Evolutionary conservation across 1,284 basidiomycete genomes (phyloP).

Genomic region (Pascua guehoae): DNA sequence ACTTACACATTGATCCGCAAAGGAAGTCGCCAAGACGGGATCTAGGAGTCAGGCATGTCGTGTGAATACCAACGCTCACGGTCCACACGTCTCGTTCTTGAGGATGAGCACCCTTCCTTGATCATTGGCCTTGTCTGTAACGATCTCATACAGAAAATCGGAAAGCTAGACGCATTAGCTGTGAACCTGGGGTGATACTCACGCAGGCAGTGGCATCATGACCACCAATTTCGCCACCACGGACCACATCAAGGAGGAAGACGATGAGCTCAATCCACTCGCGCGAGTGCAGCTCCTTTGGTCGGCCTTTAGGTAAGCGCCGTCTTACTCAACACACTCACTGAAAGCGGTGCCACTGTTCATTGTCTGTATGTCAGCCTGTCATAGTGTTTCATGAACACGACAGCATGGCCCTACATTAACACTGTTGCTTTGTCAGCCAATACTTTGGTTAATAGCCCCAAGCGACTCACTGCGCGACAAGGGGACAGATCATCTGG

Average conservation of each 20-base stretch:
- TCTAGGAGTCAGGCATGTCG: background rate
- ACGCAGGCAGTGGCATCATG: background rate
- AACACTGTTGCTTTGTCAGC: too few species aligned
- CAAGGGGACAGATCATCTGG: too few species aligned
- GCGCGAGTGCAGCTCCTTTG: background rate
- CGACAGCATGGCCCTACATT: too few species aligned
- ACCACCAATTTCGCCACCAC: background rate
- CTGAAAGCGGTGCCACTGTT: too few species aligned
- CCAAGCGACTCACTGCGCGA: too few species aligned
- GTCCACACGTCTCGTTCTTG: background rate
- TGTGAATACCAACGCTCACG: background rate
- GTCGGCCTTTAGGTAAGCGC: background rate
- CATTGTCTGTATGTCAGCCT: too few species aligned
- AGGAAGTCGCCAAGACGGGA: background rate
- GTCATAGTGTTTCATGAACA: too few species aligned
- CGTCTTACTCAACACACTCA: too few species aligned
- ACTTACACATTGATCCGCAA: too few species aligned
- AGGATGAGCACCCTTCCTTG: constrained; percentile 2
- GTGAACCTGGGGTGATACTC: background rate
- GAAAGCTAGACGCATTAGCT: background rate
- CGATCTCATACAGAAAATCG: background rate
- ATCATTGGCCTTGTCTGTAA: constrained; percentile 2
- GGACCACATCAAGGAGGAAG: background rate
- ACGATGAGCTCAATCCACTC: constrained; percentile 1
- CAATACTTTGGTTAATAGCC: too few species aligned